A percentile compares a stretch with the other conserved stretches of the same genome.
Evolutionary conservation across 1,139 yeast species (phyloP).

Genomic region (Scheffersomyces lignicola): DNA sequence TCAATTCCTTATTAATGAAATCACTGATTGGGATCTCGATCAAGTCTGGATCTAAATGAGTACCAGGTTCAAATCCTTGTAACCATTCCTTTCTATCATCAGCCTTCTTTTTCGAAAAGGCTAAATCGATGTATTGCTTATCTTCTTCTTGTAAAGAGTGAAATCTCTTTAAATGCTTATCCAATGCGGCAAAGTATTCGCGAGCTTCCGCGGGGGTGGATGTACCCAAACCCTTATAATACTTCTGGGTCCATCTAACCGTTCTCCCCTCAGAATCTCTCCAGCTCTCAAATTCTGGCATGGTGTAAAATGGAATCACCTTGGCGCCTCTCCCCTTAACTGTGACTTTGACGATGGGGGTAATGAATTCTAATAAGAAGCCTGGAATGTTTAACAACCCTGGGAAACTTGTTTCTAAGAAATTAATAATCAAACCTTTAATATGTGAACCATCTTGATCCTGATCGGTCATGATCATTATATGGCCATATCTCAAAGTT

Average conservation of each 20-base stretch:
- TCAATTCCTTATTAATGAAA: constrained; percentile 92
- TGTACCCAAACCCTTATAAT: constrained; percentile 98
- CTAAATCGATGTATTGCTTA: constrained; percentile 80
- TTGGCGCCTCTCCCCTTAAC: constrained; percentile 61
- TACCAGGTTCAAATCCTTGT: constrained; percentile 85
- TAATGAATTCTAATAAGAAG: constrained; percentile 87
- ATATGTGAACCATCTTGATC: constrained; percentile 99
- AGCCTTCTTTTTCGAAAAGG: constrained; percentile 92
- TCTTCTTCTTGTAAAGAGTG: constrained; percentile 83
- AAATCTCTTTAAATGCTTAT: constrained; percentile 82
- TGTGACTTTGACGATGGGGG: constrained; percentile 94
- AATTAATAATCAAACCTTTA: constrained; percentile 92
- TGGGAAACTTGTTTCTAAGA: constrained; percentile 91
- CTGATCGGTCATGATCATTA: constrained; percentile 99
- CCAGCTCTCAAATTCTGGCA: constrained; percentile 97
- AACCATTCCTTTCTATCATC: constrained; percentile 98
- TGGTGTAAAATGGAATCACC: constrained; percentile 78
- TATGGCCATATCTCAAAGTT: constrained; percentile 88
- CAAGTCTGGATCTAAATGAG: constrained; percentile 83
- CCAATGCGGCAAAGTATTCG: constrained; percentile 85
- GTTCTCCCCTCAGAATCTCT: constrained; percentile 76
- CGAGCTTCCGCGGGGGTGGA: constrained; percentile 80
- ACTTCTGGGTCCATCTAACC: constrained; percentile 89
- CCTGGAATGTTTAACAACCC: constrained; percentile 91
- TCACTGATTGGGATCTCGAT: constrained; percentile 85